Conservation (phyloP, 345 rosid species). For the Lepidium sativum region DNA sequence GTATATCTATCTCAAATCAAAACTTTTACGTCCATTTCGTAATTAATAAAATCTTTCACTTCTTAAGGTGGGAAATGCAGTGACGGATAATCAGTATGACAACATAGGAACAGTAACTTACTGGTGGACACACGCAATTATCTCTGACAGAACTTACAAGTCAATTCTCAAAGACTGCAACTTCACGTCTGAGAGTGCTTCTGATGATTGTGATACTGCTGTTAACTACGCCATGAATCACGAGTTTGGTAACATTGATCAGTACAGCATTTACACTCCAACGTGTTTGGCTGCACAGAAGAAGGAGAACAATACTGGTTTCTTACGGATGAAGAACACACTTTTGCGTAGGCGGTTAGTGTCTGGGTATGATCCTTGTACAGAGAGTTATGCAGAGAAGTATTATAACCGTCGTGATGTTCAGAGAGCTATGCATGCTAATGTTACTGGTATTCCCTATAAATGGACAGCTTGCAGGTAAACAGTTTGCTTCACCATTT, state of each 20-base stretch:
- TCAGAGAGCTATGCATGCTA: conserved; percentile 85
- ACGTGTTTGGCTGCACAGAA: conserved; percentile 32
- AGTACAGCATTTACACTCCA: conserved; percentile 85
- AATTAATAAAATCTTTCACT: neutral
- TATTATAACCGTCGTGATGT: conserved; percentile 66
- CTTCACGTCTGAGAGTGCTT: conserved; percentile 40
- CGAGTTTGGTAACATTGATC: conserved; percentile 78
- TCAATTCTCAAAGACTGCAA: conserved; percentile 58
- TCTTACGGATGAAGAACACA: conserved; percentile 43
- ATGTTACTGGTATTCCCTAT: conserved; percentile 59
- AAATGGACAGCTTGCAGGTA: conserved; percentile 96
- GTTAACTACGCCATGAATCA: conserved; percentile 54
- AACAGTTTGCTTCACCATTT: neutral
- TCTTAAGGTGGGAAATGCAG: conserved; percentile 78
- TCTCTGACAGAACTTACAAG: conserved; percentile 64
- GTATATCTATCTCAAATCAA: neutral
- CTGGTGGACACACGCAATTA: conserved; percentile 94
- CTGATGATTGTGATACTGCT: conserved; percentile 45
- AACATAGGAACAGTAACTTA: conserved; percentile 66
- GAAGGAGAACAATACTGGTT: conserved; percentile 14
- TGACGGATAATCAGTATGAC: conserved; percentile 67
- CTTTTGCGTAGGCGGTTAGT: conserved; percentile 40
- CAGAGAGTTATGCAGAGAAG: conserved; percentile 77
- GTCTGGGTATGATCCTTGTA: conserved; percentile 85
- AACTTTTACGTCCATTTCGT: neutral